Evolutionary conservation across 257 asterid species (phyloP), one percentile per base, ranked within the genome.

Genomic region (Cinchona pubescens): DNA sequence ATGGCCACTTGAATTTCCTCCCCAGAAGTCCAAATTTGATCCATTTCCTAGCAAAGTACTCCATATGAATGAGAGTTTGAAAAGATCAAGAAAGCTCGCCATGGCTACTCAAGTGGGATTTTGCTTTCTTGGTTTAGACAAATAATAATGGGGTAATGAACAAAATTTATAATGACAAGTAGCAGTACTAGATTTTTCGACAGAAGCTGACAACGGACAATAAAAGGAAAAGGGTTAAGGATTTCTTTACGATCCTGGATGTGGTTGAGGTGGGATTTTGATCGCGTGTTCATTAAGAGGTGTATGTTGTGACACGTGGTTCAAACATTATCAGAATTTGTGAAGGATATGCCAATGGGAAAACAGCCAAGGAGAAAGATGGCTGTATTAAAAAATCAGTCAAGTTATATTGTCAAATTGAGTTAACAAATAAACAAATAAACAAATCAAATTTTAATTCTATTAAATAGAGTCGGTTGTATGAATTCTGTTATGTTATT

Each of bases 51-150:
- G 82, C 40, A 86, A 70, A n/a, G n/a, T n/a, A 69, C 75, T 80
- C 73, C 86, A 53, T n/a, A 88, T 80, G 51, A 90, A 81, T 1
- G 90, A 84, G 29, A 90, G 79, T 71, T 76, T 82, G 29, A 87
- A 81, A 73, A 87, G 76, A 77, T 83, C 79, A 9, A 67, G 42
- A 76, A 59, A 71, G 18, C 53, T 34, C 25, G 66, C 67, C 66
- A 55, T 71, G 30, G 18, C 48, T 35, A 21, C 21, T 38, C 19
- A 15, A 37, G 48, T 34, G 49, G 48, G 32, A 65, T 65, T 18
- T 35, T 7, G n/a, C n/a, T 35, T 35, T 48, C 23, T 48, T 49
- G n/a, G 58, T 53, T 53, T 53, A 53, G 27, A 1, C 60, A 53
- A n/a, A n/a, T n/a, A 19, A 53, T 55, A 55, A 55, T 23, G 61